Evolutionary conservation across 768 basidiomycete genomes (phyloP).

Genomic region (Hirschioporus abietinus): DNA sequence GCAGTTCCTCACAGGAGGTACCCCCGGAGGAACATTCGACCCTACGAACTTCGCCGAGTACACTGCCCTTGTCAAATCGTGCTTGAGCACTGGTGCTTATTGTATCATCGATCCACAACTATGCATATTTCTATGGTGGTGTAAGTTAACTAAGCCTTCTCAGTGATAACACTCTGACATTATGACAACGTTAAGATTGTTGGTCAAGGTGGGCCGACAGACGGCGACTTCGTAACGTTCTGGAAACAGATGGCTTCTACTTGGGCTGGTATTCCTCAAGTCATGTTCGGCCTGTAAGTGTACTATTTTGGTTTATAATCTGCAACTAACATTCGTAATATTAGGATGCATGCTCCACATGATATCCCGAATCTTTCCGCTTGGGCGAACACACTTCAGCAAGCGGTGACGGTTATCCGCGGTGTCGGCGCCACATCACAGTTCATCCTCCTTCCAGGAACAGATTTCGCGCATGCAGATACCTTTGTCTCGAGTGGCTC

Average conservation of each 20-base stretch:
- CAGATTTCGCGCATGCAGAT: slow-evolving; percentile 19
- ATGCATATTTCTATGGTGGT: slow-evolving; percentile 26
- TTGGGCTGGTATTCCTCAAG: slow-evolving; percentile 19
- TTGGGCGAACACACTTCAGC: slow-evolving; percentile 26
- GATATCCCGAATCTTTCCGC: slow-evolving; percentile 16
- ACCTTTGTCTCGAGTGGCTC: slow-evolving; percentile 18
- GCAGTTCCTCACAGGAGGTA: slow-evolving; percentile 15
- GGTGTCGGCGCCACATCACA: slow-evolving; percentile 28
- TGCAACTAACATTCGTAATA: not conserved
- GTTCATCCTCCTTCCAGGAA: slow-evolving; percentile 26
- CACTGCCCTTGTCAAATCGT: slow-evolving; percentile 25
- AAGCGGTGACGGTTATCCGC: slow-evolving; percentile 27
- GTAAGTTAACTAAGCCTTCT: not conserved
- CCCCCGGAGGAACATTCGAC: slow-evolving; percentile 15
- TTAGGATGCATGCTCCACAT: slow-evolving; percentile 28
- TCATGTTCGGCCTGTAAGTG: slow-evolving; percentile 23
- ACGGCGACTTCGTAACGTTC: slow-evolving; percentile 25
- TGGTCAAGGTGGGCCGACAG: slow-evolving; percentile 27
- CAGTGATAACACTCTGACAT: not conserved
- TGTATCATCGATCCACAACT: slow-evolving; percentile 28
- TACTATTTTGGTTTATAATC: slow-evolving; percentile 5
- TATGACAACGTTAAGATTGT: slow-evolving; percentile 13
- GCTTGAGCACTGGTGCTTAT: slow-evolving; percentile 21
- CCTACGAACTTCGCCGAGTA: slow-evolving; percentile 21
- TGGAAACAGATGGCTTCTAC: slow-evolving; percentile 27